These are phyloP conservation scores for Boletus rufocinnamomeus DNA, from an alignment of 768 basidiomycete genomes.

Conservation along the genomic window DNA sequence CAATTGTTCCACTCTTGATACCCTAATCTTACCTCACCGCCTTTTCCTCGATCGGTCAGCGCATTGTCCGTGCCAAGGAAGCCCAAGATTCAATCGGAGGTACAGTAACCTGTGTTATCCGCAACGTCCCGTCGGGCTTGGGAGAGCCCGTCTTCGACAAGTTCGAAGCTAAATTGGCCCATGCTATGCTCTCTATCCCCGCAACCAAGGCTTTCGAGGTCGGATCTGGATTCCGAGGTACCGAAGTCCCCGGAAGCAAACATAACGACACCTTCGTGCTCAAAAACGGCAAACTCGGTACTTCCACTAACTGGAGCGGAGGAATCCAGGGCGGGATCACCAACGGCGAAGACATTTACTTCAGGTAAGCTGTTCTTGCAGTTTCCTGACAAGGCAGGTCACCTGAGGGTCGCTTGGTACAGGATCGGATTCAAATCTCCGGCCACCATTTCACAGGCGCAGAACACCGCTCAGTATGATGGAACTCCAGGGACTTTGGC, in stretches of 20 bases:
- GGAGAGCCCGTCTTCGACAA: conserved; percentile 99
- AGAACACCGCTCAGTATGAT: conserved; percentile 90
- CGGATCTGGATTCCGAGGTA: conserved; percentile 94
- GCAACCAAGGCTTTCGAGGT: conserved; percentile 99
- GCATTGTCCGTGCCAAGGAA: conserved; percentile 92
- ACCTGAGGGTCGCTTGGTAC: conserved; percentile 13
- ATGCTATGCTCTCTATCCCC: conserved; percentile 98
- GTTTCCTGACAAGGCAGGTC: neutral
- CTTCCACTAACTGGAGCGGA: conserved; percentile 93
- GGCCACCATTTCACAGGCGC: conserved; percentile 93
- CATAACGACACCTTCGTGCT: conserved; percentile 90
- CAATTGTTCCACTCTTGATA: conserved; percentile 25
- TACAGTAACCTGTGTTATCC: conserved; percentile 96
- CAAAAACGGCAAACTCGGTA: conserved; percentile 75
- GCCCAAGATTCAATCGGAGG: conserved; percentile 94
- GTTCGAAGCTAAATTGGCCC: conserved; percentile 91
- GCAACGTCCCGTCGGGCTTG: conserved; percentile 84
- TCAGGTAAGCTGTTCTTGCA: conserved; percentile 58
- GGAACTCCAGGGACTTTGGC: conserved; percentile 87
- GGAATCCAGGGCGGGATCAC: conserved; percentile 98
- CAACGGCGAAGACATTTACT: conserved; percentile 97
- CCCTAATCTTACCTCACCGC: conserved; percentile 32
- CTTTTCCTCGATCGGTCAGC: conserved; percentile 45
- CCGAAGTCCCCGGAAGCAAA: conserved; percentile 86
- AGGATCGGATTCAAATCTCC: conserved; percentile 98